Percentiles rank a stretch among this genome's conserved stretches.
Evolutionary conservation across 768 basidiomycete species (phyloP).

Genomic region (Pleurotus tuber-regium): DNA sequence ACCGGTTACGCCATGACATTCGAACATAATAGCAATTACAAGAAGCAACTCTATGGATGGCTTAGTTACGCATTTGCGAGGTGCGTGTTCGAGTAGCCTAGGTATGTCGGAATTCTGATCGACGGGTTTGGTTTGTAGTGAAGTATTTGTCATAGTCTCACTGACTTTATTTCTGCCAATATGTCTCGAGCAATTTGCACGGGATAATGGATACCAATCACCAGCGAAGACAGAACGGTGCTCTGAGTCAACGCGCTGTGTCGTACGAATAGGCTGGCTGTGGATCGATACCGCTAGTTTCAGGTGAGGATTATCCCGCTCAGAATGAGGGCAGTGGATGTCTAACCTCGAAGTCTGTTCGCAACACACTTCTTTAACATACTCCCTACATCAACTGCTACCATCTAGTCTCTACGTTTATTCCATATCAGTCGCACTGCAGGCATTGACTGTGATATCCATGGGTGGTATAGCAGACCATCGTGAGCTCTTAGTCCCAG

Average conservation of each 20-base stretch:
- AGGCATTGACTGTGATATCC: constrained; percentile 93
- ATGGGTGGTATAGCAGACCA: constrained; percentile 91
- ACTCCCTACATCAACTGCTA: not conserved
- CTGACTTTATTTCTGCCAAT: constrained; percentile 82
- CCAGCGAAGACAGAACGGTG: constrained; percentile 71
- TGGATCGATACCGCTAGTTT: constrained; percentile 95
- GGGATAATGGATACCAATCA: constrained; percentile 80
- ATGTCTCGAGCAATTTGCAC: constrained; percentile 83
- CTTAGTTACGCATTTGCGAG: constrained; percentile 85
- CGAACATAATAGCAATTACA: constrained; percentile 25
- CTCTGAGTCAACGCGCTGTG: constrained; percentile 58
- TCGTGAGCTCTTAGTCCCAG: constrained; percentile 47
- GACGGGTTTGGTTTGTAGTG: constrained; percentile 38
- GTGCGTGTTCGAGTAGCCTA: constrained; percentile 28
- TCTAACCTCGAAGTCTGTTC: no score
- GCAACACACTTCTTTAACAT: no score
- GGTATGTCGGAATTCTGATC: not conserved
- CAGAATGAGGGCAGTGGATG: no score
- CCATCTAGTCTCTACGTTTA: constrained; percentile 74
- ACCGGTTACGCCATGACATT: constrained; percentile 6
- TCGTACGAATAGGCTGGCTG: constrained; percentile 75
- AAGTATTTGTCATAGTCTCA: constrained; percentile 80
- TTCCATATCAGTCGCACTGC: constrained; percentile 83
- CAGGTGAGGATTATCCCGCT: no score
- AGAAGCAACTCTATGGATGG: constrained; percentile 66